phyloP scores from a whole-genome alignment of 1,139 yeast species.

The Meyerozyma athensensis region DNA sequence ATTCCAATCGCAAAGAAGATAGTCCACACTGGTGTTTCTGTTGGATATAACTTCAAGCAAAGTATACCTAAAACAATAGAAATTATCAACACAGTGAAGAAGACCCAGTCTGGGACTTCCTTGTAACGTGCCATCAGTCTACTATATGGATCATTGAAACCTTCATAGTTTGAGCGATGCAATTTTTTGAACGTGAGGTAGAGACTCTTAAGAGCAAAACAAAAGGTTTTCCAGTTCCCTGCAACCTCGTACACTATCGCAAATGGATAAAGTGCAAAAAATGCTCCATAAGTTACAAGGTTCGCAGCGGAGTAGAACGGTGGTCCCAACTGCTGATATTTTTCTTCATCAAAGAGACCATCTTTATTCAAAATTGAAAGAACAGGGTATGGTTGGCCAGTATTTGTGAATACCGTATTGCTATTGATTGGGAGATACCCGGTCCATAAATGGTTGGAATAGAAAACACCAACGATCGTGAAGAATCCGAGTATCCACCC shows the following conservation, averaged over 20 bases:
- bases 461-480: slow-evolving; percentile 14
- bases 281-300: slow-evolving; percentile 15
- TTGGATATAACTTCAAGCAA: slow-evolving; percentile 42
- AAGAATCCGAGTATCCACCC: slow-evolving; percentile 13
- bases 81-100: slow-evolving; percentile 15
- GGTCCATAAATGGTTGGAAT: slow-evolving; percentile 15
- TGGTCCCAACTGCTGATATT: slow-evolving; percentile 32
- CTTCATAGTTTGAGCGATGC: slow-evolving; percentile 14
- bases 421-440: slow-evolving; percentile 16
- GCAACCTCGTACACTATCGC: slow-evolving; percentile 10
- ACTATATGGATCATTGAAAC: slow-evolving; percentile 18
- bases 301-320: slow-evolving; percentile 57
- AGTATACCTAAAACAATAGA: slow-evolving; percentile 21
- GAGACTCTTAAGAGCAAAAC: slow-evolving; percentile 8
- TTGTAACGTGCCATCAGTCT: slow-evolving; percentile 18
- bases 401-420: slow-evolving; percentile 12
- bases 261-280: slow-evolving; percentile 16
- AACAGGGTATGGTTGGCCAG: slow-evolving; percentile 13
- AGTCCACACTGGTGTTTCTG: slow-evolving; percentile 54
- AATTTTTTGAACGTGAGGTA: slow-evolving; percentile 7
- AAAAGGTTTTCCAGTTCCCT: slow-evolving; percentile 8
- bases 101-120: slow-evolving; percentile 22
- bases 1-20: slow-evolving; percentile 54
- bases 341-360: slow-evolving; percentile 12
- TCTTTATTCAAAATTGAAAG: slow-evolving; percentile 10